Conservation (phyloP, 257 asterid species). For the Gentiana macrophylla region DNA sequence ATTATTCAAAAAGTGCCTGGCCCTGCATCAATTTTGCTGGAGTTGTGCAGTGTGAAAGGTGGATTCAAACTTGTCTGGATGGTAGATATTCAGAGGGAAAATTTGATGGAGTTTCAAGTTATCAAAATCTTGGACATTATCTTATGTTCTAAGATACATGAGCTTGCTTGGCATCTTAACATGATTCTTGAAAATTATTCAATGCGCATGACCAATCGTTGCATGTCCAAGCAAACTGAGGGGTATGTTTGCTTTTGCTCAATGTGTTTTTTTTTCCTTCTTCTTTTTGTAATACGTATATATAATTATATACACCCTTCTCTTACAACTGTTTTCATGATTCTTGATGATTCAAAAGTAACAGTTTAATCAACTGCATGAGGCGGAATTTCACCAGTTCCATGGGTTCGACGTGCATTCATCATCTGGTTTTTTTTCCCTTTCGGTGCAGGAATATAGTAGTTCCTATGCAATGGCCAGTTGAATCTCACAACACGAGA, state of each 20-base stretch:
- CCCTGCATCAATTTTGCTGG: slow-evolving; percentile 19
- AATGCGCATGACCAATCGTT: slow-evolving; percentile 4
- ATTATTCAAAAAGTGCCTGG: not conserved
- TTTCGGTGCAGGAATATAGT: slow-evolving; percentile 15
- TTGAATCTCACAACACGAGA: slow-evolving; percentile 1
- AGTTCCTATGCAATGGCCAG: slow-evolving; percentile 19
- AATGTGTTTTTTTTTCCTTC: no score
- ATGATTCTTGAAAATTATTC: slow-evolving; percentile 11
- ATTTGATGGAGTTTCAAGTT: slow-evolving; percentile 19
- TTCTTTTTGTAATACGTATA: not conserved
- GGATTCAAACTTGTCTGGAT: slow-evolving; percentile 34
- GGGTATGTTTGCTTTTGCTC: slow-evolving; percentile 8
- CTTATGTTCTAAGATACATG: slow-evolving; percentile 17
- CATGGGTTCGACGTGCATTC: no score
- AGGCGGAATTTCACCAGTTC: no score
- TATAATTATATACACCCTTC: no score
- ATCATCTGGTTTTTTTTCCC: not conserved
- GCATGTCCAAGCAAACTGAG: slow-evolving; percentile 15
- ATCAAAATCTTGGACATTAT: slow-evolving; percentile 37
- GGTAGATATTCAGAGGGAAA: slow-evolving; percentile 25
- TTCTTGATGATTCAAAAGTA: no score
- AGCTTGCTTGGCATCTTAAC: slow-evolving; percentile 9
- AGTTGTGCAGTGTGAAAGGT: slow-evolving; percentile 26
- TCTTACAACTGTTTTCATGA: no score
- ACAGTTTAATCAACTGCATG: no score